Base-by-base conservation (phyloP, 2,329 filamentous ascomycete genomes). In the Xylariaceae sp. region DNA sequence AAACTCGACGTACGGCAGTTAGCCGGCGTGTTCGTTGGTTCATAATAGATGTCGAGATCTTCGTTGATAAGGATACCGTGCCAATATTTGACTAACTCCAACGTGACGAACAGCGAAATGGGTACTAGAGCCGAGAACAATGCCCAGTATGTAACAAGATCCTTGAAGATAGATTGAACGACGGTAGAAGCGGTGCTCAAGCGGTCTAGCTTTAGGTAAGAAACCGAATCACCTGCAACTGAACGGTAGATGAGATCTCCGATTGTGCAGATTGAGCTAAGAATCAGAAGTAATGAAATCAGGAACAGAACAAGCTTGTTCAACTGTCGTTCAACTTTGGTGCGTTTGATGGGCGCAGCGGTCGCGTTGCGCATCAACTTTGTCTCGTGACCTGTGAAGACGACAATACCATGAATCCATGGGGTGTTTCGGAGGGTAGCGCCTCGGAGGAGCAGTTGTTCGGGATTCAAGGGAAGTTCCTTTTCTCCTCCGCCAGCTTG, bases 341-440 rank as follows among this genome's bases (percentile, higher is more conserved):
- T 99, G 58, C 93, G 89, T 79, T 99, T 99, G 77, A 99, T 99
- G 4, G 94, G 95, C 1, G 94, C 89, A 3, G 93, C 93, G 2
- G 93, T 99, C 15, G 94, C 95, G 73, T 99, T 99, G 67, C 94
- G 88, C 94, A 99, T 97, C 64, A 99, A 82, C 76, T 99, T 99
- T 5, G 94, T 97, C 77, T 99, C 94, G 75, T 99, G 94, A 55
- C 94, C 94, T 2, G 91, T 96, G 70, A 97, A 99, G 13, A 99
- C 93, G 57, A 99, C 94, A 15, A 96, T 84, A 45, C 93, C 94
- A 72, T 99, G 91, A 53, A 97, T 86, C 93, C 94, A 99, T 35
- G 92, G 93, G 1, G 94, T 99, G 71, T 99, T 99, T 68, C 94
- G 85, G 58, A 99, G 79, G 1, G 92, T 97, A 18, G 94, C 94